A percentile compares a stretch with the other conserved stretches of the same genome.
Evolutionary conservation across 345 rosid species (phyloP).

Genomic region (Eucalyptus rudis): DNA sequence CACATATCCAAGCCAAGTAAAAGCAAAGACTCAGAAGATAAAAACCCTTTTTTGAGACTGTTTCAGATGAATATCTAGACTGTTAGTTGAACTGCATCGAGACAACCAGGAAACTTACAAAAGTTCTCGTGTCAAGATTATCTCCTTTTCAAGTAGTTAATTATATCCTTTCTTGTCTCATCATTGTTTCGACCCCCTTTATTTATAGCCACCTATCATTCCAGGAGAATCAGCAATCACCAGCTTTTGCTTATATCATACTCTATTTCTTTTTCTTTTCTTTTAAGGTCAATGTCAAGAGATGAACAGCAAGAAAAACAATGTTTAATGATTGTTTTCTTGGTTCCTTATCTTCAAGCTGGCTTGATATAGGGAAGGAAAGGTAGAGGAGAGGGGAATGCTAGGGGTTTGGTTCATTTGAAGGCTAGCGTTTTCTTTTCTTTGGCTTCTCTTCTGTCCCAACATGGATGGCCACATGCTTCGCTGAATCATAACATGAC

Average conservation of each 20-base stretch:
- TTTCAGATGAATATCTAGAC: neutral
- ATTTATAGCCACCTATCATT: neutral
- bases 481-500: neutral
- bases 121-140: neutral
- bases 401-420: neutral
- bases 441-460: neutral
- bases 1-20: neutral
- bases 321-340: neutral
- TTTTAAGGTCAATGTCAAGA: neutral
- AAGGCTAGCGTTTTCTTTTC: neutral
- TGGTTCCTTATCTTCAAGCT: neutral
- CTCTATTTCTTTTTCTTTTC: neutral
- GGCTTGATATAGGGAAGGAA: neutral
- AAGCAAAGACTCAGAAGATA: neutral
- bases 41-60: neutral
- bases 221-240: neutral
- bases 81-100: neutral
- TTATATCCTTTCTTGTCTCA: neutral
- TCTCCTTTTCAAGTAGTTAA: neutral
- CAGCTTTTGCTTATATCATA: neutral
- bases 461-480: neutral
- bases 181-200: neutral
- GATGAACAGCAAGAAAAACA: neutral
- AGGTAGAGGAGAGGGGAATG: neutral
- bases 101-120: neutral